These are phyloP conservation scores for Colletotrichum musae DNA, from an alignment of 2,329 filamentous ascomycete genomes.

Conservation along the genomic window DNA sequence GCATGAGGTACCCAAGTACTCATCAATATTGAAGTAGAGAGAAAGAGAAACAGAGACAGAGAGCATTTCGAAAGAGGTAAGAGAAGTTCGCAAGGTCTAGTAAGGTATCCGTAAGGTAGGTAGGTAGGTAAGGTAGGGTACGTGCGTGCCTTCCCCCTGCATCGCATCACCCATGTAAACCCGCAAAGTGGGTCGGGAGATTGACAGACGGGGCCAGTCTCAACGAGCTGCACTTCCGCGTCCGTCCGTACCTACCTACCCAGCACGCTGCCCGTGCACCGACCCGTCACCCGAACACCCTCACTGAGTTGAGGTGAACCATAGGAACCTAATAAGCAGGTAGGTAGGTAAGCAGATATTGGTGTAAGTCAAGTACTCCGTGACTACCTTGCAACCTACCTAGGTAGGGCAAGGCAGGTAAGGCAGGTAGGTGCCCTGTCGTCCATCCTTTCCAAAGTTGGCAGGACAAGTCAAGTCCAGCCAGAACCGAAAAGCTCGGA, in stretches of 20 bases:
- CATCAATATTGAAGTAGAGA: no score
- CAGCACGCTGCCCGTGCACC: no score
- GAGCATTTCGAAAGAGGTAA: not conserved
- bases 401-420: not conserved
- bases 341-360: not conserved
- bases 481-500: constrained; percentile 15
- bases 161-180: constrained; percentile 13
- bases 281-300: no score
- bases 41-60: not conserved
- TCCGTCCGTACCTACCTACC: no score
- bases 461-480: constrained; percentile 8
- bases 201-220: constrained; percentile 22
- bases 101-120: not conserved
- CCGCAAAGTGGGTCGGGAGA: constrained; percentile 33
- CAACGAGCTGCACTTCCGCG: no score
- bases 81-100: not conserved
- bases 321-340: not conserved
- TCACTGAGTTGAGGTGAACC: no score
- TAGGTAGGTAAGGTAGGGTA: constrained; percentile 28
- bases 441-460: constrained; percentile 7
- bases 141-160: constrained; percentile 21
- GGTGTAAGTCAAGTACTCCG: no score
- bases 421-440: not conserved
- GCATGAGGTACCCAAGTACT: no score
- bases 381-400: not conserved